Evolutionary conservation across 2,329 filamentous ascomycete species (phyloP), one percentile per base, ranked within the genome.

Genomic region (Penicillium sp.): DNA sequence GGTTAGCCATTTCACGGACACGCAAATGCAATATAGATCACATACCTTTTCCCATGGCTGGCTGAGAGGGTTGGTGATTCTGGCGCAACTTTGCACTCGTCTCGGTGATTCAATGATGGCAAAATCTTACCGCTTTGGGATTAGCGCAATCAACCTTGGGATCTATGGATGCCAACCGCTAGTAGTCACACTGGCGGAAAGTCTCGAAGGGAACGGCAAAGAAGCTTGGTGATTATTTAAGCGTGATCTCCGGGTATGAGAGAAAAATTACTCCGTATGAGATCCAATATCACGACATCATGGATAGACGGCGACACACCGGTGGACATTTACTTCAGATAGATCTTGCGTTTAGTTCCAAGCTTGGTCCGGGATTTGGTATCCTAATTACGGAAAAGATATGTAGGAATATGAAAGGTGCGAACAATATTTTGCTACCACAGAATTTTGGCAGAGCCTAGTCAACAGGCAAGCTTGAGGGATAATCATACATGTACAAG

Each of bases 1-100:
- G 0, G 14, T 54, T 44, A 50, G 40, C n/a, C 11, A 36, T 5
- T 40, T 2, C 31, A 10, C 16, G 32, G 14, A 4, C 16, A 27
- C 38, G 5, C 6, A 27, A 11, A 2, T 5, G 24, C 5, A 21
- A 45, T 18, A 13, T 34, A 36, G 13, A 43, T 11, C 27, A 57
- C 72, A 65, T 60, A 76, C 72, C 74, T 73, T 75, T 75, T 50
- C 72, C 72, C 72, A 32, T 54, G 4, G 38, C 49, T 50, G 34
- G 39, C 50, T 16, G n/a, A 40, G 11, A 31, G 47, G 39, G 34
- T 59, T 32, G 39, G 34, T 59, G 40, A 27, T 43, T 46, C 5
- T 14, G 46, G 22, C 40, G 34, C 38, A 52, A 50, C 43, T 38
- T 53, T 45, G 29, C 31, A 38, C 36, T 39, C 8, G 13, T 18